Evolutionary conservation across 2,329 filamentous ascomycete genomes (phyloP).

Genomic region (Drechslerella coelobrocha): DNA sequence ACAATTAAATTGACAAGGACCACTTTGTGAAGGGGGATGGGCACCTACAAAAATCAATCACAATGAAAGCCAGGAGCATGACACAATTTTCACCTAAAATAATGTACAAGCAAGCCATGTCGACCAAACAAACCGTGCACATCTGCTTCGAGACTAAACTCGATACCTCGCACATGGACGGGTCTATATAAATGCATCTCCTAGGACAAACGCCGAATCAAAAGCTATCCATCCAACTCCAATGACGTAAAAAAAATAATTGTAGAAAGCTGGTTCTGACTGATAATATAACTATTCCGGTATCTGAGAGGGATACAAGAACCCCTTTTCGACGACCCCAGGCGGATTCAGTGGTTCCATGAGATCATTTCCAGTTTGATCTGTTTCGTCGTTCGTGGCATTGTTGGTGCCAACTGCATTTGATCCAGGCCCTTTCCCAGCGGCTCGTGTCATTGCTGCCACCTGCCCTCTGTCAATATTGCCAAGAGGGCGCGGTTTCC

Average conservation of each 20-base stretch:
- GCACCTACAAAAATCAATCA: neutral
- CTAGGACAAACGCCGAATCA: neutral
- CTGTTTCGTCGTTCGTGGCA: neutral
- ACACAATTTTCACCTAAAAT: neutral
- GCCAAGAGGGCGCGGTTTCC: conserved; percentile 87
- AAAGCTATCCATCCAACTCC: neutral
- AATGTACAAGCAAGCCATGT: neutral
- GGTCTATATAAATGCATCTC: too few relatives aligned
- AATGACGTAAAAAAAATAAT: conserved; percentile 8
- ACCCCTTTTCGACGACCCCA: conserved; percentile 14
- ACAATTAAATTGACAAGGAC: neutral
- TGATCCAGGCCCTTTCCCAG: conserved; percentile 5
- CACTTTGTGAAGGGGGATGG: neutral
- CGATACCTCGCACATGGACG: too few relatives aligned
- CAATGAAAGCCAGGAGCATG: neutral
- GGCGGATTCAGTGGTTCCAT: conserved; percentile 24
- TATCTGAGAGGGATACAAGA: conserved; percentile 40
- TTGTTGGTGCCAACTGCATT: neutral
- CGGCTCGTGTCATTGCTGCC: conserved; percentile 41
- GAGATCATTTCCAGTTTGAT: neutral
- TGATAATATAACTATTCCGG: conserved; percentile 19
- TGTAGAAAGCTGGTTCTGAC: too few relatives aligned
- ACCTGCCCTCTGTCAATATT: conserved; percentile 70
- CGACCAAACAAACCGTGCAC: too few relatives aligned
- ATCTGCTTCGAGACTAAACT: too few relatives aligned